phyloP scores from a whole-genome alignment of 2,329 filamentous ascomycete species.

The Nigrograna mackinnonii region DNA sequence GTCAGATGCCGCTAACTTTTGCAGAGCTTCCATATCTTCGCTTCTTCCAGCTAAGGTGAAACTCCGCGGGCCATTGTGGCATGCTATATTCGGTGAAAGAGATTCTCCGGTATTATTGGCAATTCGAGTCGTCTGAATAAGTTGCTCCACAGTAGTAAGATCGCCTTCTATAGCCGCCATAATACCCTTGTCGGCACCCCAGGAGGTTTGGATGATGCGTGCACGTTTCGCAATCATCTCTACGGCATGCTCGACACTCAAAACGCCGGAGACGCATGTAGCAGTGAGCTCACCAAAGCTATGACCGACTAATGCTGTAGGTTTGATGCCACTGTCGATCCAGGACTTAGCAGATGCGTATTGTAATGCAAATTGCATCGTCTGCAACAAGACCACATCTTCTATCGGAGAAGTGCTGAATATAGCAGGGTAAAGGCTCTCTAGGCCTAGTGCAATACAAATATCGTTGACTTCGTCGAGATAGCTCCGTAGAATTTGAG shows the following conservation, averaged over 20 bases:
- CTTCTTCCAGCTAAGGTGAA: constrained; percentile 6
- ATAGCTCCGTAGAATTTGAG: constrained; percentile 10
- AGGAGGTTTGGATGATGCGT: constrained; percentile 30
- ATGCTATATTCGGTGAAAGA: constrained; percentile 12
- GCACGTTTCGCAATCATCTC: constrained; percentile 31
- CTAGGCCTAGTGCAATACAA: constrained; percentile 5
- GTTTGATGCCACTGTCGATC: constrained; percentile 19
- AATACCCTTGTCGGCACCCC: constrained; percentile 38
- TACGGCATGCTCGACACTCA: constrained; percentile 36
- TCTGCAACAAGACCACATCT: constrained; percentile 14
- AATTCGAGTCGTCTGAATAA: neutral
- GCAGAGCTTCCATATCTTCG: neutral
- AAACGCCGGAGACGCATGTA: constrained; percentile 33
- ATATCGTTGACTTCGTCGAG: constrained; percentile 14
- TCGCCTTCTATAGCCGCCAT: constrained; percentile 32
- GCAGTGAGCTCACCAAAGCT: constrained; percentile 46
- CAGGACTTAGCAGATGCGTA: constrained; percentile 29
- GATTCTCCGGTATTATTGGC: neutral
- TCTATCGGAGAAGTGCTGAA: constrained; percentile 15
- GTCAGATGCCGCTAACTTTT: too few species aligned
- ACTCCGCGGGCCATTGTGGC: constrained; percentile 13
- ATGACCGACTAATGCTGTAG: constrained; percentile 34
- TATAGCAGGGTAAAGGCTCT: constrained; percentile 7
- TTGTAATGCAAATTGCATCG: constrained; percentile 37
- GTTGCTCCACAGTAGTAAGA: neutral